Evolutionary conservation across 1,139 yeast species (phyloP).

Genomic region (Geotrichum europaeum): DNA sequence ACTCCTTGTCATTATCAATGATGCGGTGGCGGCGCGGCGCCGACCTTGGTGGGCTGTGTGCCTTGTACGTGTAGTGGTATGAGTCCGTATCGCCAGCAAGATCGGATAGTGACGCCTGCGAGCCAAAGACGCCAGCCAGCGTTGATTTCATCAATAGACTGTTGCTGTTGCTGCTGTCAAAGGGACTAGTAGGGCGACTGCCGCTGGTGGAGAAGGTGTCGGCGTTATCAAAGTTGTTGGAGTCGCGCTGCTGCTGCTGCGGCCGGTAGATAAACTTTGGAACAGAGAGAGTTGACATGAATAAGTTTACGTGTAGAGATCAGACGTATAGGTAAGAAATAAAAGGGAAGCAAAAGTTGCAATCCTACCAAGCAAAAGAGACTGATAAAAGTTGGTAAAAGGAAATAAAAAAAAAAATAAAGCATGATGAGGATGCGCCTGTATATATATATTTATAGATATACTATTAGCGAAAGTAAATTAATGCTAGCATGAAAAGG

Average conservation of each 20-base stretch:
- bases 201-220: neutral
- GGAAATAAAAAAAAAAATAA: neutral
- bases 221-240: neutral
- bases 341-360: neutral
- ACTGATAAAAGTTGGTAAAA: neutral
- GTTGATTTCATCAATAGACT: constrained; percentile 21
- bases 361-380: neutral
- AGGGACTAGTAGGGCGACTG: constrained; percentile 23
- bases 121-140: constrained; percentile 35
- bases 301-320: neutral
- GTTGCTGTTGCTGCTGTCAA: neutral
- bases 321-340: neutral
- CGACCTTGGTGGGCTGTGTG: neutral
- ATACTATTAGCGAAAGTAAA: too few relatives aligned
- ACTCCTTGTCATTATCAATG: neutral
- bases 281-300: neutral
- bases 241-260: neutral
- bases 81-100: constrained; percentile 30
- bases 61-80: neutral
- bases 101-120: constrained; percentile 35
- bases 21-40: neutral
- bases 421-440: too few relatives aligned
- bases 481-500: too few relatives aligned
- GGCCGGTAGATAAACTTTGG: neutral
- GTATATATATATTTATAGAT: too few relatives aligned